Conservation (phyloP, 1,284 basidiomycete genomes). For the Boletus sp. region DNA sequence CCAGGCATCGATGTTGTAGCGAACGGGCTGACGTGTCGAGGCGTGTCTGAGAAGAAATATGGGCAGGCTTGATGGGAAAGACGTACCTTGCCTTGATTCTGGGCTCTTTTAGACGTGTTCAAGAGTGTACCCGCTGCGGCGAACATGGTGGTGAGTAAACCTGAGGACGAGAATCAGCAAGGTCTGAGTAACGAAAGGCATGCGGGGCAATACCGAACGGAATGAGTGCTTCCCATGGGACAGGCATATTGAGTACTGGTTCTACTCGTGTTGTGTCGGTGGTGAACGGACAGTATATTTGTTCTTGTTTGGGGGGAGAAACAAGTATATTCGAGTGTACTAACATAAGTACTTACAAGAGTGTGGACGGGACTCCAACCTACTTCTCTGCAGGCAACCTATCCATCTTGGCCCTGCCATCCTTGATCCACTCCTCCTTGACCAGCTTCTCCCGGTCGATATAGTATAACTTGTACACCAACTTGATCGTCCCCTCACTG, state of each 20-base stretch:
- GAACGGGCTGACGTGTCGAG: constrained; percentile 62
- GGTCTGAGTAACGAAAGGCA: accelerated
- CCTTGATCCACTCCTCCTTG: constrained; percentile 81
- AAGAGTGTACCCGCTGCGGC: constrained; percentile 86
- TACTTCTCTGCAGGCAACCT: constrained; percentile 36
- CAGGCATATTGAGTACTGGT: constrained; percentile 64
- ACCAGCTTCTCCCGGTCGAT: constrained; percentile 72
- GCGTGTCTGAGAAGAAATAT: constrained; percentile 2
- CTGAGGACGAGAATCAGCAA: constrained; percentile 45
- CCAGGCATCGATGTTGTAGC: constrained; percentile 87
- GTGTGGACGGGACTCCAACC: constrained; percentile 14
- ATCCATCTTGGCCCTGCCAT: constrained; percentile 68
- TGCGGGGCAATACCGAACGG: constrained; percentile 70
- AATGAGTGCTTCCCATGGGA: constrained; percentile 94
- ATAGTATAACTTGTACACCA: constrained; percentile 79
- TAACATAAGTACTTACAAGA: constrained; percentile 13
- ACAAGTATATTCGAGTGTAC: background rate
- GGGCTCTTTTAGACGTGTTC: constrained; percentile 72
- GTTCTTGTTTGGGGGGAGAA: constrained; percentile 18
- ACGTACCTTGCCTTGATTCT: constrained; percentile 89
- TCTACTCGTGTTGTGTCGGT: background rate
- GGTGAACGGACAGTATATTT: constrained; percentile 20
- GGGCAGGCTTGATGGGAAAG: background rate
- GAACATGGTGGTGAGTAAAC: constrained; percentile 87
- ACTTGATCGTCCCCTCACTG: constrained; percentile 96